These are phyloP conservation scores for Scheffersomyces illinoinensis DNA, from an alignment of 1,139 yeast species.

Conservation along the genomic window DNA sequence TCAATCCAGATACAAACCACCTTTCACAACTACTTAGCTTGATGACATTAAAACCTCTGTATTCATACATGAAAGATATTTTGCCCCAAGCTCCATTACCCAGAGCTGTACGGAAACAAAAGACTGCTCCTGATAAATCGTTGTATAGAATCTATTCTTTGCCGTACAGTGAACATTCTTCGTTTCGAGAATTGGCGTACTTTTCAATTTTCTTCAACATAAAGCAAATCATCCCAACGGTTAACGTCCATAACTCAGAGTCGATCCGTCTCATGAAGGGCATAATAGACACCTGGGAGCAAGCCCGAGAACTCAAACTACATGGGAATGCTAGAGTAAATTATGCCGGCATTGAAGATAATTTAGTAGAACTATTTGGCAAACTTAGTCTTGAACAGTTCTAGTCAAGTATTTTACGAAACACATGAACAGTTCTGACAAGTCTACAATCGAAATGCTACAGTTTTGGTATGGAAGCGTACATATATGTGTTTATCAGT, in stretches of 20 bases:
- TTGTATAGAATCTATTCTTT: constrained; percentile 55
- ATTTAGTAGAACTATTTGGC: not conserved
- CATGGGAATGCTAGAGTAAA: not conserved
- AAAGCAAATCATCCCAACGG: constrained; percentile 74
- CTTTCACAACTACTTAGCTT: constrained; percentile 12
- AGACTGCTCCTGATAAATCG: constrained; percentile 25
- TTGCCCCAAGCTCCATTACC: constrained; percentile 30
- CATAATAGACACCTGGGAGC: constrained; percentile 51
- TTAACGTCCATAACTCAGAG: constrained; percentile 49
- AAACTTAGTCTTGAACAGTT: not conserved
- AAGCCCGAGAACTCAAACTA: constrained; percentile 11
- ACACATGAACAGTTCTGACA: not conserved
- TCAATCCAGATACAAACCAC: constrained; percentile 1
- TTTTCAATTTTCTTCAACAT: constrained; percentile 58
- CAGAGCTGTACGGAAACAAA: constrained; percentile 12
- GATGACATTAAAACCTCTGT: constrained; percentile 22
- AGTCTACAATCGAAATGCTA: not conserved
- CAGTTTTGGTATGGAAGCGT: not conserved
- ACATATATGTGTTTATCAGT: not conserved
- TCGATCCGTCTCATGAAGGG: constrained; percentile 39
- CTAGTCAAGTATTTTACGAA: not conserved
- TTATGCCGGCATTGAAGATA: not conserved
- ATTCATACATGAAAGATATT: constrained; percentile 29
- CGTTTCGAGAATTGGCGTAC: constrained; percentile 72
- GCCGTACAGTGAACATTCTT: constrained; percentile 94